Base-by-base conservation (phyloP, 1,284 basidiomycete species). In the Cryptococcus floricola region DNA sequence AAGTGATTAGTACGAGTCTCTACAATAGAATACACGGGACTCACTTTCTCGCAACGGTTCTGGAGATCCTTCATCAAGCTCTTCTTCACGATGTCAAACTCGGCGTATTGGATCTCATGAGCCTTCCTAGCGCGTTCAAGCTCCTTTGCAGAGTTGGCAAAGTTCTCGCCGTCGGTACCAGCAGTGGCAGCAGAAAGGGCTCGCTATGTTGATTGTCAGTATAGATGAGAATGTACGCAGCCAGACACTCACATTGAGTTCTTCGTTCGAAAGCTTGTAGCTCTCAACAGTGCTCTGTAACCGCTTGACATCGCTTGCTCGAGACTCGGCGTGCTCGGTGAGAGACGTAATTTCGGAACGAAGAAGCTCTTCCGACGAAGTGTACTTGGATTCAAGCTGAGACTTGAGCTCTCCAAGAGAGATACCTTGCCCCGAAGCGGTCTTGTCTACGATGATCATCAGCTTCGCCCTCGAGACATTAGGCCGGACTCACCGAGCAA, bases 61-160 rank as follows among this genome's bases (percentile, higher is more conserved):
- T 98, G 96, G 63, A 99, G 80, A 80, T 98, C 96, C 49, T 92
- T 88, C 89, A 98, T 97, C 64, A 99, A 83, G 59, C 89, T 95
- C 81, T 97, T 96, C 84, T 98, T 98, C 73, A 98, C 92, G 38
- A 89, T 88, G 75, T 99, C 96, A 75, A 98, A 99, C 75, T 99
- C 96, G 64, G 93, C 89, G 63, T 97, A 86, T 74, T 98, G 96
- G 23, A 92, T 86, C 65, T 94, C 94, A 80, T 98, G 94, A 18
- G 91, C 90, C 80, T 98, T 97, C 67, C 96, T 87, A 50, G 91
- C 93, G 52, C 94, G 84, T 78, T 99, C 97, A 67, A 98, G 85
- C 78, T 99, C 97, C 77, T 94, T 89, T 7, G 94, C 92, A 66
- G 91, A 93, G 79, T 95, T 90, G 50, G 92, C 94, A 46, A 98